Evolutionary conservation across 2,329 filamentous ascomycete species (phyloP), one percentile per base, ranked within the genome.

Genomic region (Aspergillus brasiliensis): DNA sequence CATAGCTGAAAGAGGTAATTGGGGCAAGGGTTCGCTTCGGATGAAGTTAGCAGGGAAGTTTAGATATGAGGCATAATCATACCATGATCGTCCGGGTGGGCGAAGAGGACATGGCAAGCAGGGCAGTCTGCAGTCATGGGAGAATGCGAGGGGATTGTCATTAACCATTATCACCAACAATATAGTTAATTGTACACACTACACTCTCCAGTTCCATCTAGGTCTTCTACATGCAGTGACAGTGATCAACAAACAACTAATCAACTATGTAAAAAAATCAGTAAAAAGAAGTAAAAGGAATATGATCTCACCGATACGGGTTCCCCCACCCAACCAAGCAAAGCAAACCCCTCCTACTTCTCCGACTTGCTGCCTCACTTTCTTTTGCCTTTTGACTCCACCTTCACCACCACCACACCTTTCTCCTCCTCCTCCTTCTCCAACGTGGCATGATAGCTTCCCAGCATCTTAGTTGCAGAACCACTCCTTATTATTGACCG

Each of bases 361-460:
- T 25, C 44, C 13, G 21, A 48, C 44, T 48, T 48, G 44, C 23
- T 48, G 44, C 23, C 44, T 48, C 44, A 48, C 44, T 48, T 48
- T 48, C 10, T 23, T 15, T 23, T 23, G 40, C 10, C 40, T 44
- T 21, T 21, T 21, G 17, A 44, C 40, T 13, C 31, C 40, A 44
- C 10, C 40, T 44, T 10, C 19, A 44, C 40, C 10, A 23, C 19
- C 19, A 44, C 40, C 10, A 23, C 40, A 34, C 31, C 31, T 5
- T 44, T 11, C 31, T 34, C 11, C 31, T 34, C 5, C 19, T 21
- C 5, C 10, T 13, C 40, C 44, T 47, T 5, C 23, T 27, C 19
- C 44, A 48, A 48, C 44, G 44, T 48, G 44, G 44, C 44, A 27
- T 48, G 44, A 48, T 48, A 48, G 44, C 44, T 48, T 28, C 44